These are phyloP conservation scores for Hyaloperonospora brassicae DNA, from an alignment of 352 stramenopile genomes.

Conservation along the genomic window DNA sequence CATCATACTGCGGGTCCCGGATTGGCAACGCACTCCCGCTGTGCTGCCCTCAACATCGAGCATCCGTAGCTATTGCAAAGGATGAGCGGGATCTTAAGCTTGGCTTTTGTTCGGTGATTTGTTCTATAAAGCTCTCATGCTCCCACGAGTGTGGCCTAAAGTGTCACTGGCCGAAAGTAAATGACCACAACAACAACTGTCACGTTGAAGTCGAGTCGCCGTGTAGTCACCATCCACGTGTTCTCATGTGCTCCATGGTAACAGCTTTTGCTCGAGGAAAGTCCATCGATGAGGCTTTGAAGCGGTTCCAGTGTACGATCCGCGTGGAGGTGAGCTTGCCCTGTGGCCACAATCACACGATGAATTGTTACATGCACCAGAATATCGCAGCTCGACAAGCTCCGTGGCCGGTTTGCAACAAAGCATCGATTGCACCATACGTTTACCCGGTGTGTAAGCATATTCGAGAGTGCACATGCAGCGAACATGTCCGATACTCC, in stretches of 20 bases:
- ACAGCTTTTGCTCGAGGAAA: slow-evolving; percentile 15
- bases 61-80: slow-evolving; percentile 27
- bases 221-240: slow-evolving; percentile 43
- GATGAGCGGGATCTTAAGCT: slow-evolving; percentile 45
- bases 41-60: slow-evolving; percentile 70
- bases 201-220: slow-evolving; percentile 50
- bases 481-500: slow-evolving; percentile 50
- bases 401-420: slow-evolving; percentile 46
- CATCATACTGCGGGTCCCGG: slow-evolving; percentile 31
- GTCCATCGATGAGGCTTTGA: slow-evolving; percentile 37
- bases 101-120: slow-evolving; percentile 72
- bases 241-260: slow-evolving; percentile 47
- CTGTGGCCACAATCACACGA: slow-evolving; percentile 49
- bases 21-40: slow-evolving; percentile 58
- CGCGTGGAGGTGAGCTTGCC: slow-evolving; percentile 49
- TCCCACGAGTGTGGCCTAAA: slow-evolving; percentile 55
- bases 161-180: slow-evolving; percentile 61
- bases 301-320: slow-evolving; percentile 47
- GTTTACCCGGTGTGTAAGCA: slow-evolving; percentile 72
- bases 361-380: slow-evolving; percentile 40
- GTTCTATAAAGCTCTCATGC: slow-evolving; percentile 44
- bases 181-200: slow-evolving; percentile 55
- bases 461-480: slow-evolving; percentile 48
- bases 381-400: slow-evolving; percentile 29
- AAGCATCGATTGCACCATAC: slow-evolving; percentile 50